Evolutionary conservation across 495 filamentous ascomycete genomes (phyloP).

Genomic region (Hypoxylon perforatum): DNA sequence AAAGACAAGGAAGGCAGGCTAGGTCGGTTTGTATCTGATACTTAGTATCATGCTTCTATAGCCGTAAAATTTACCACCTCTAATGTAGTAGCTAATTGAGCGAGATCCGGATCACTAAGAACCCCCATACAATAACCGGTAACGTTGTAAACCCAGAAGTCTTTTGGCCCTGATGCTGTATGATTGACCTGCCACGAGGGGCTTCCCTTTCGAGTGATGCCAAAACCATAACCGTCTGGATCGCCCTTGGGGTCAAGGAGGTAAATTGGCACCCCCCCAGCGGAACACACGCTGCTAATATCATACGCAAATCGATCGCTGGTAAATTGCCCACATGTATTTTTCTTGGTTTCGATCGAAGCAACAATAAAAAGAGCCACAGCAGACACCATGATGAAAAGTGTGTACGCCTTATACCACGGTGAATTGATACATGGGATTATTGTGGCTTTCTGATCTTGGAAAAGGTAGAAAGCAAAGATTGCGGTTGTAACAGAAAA

Average conservation of each 20-base stretch:
- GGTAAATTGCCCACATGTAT: neutral
- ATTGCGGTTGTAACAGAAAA: neutral
- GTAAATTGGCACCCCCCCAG: neutral
- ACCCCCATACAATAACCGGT: neutral
- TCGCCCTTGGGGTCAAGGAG: neutral
- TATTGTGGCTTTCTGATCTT: constrained; percentile 12
- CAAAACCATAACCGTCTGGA: neutral
- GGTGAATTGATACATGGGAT: constrained; percentile 16
- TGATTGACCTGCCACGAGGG: neutral
- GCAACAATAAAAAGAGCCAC: constrained; percentile 17
- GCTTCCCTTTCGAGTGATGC: neutral
- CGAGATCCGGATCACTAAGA: neutral
- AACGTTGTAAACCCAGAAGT: neutral
- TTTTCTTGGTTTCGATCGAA: neutral
- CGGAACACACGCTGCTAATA: neutral
- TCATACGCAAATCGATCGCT: neutral
- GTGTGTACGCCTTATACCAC: constrained; percentile 16
- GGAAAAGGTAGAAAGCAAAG: constrained; percentile 8
- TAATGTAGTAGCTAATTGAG: neutral
- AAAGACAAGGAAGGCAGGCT: too few relatives aligned
- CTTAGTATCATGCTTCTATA: too few relatives aligned
- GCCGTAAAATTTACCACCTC: neutral
- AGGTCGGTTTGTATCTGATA: too few relatives aligned
- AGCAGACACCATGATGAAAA: neutral
- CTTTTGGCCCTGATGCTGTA: neutral